A percentile compares a stretch with the other conserved stretches of the same genome.
Conservation (phyloP, 169 alveolate genomes). For the Plasmodium cynomolgi region DNA sequence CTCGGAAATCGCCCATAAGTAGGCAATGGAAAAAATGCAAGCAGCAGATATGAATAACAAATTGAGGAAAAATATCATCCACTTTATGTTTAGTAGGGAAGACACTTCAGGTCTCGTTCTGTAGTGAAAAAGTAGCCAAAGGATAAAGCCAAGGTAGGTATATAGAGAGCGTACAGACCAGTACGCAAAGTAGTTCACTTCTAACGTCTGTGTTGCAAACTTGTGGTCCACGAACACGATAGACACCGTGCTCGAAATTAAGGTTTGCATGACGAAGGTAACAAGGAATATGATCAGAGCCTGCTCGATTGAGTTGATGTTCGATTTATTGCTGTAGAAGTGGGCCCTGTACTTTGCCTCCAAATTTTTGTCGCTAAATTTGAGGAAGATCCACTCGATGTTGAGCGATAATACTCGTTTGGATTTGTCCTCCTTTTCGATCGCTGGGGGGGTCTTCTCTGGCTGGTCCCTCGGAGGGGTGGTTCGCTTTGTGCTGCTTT, state of each 20-base stretch:
- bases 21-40: slow-evolving; percentile 87
- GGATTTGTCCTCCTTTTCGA: neutral
- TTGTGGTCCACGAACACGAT: slow-evolving; percentile 80
- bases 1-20: slow-evolving; percentile 84
- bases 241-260: slow-evolving; percentile 85
- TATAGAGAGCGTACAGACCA: slow-evolving; percentile 92
- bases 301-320: slow-evolving; percentile 89
- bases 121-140: slow-evolving; percentile 90
- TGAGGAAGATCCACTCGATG: slow-evolving; percentile 82
- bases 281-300: slow-evolving; percentile 89
- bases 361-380: slow-evolving; percentile 86
- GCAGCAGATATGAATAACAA: slow-evolving; percentile 88
- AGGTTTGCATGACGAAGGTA: slow-evolving; percentile 88
- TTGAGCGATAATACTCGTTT: slow-evolving; percentile 27
- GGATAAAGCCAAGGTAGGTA: slow-evolving; percentile 83
- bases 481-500: neutral
- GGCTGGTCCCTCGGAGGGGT: neutral
- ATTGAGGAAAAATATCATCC: slow-evolving; percentile 87
- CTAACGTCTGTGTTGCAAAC: slow-evolving; percentile 78
- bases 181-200: slow-evolving; percentile 79
- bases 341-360: slow-evolving; percentile 89
- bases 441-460: neutral
- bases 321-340: slow-evolving; percentile 88
- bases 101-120: slow-evolving; percentile 70
- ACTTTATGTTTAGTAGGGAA: slow-evolving; percentile 76